Evolutionary conservation across 2,329 filamentous ascomycete genomes (phyloP).

Genomic region (Claviceps africana): DNA sequence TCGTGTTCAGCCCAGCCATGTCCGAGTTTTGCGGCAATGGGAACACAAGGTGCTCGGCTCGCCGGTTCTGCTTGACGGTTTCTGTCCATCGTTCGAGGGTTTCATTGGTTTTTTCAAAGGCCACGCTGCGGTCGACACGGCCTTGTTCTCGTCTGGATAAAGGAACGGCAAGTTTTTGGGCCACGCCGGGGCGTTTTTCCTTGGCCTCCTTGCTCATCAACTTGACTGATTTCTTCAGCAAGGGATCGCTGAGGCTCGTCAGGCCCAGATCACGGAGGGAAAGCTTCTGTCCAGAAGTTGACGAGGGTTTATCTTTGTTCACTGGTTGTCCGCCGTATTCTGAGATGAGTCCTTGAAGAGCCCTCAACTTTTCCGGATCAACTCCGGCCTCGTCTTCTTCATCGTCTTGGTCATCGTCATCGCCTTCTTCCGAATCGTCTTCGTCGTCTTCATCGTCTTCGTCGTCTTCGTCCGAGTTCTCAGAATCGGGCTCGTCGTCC

Average conservation of each 20-base stretch:
- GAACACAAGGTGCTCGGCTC: constrained; percentile 81
- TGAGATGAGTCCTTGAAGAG: constrained; percentile 55
- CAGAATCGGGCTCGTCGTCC: constrained; percentile 28
- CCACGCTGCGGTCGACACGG: constrained; percentile 63
- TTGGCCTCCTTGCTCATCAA: constrained; percentile 53
- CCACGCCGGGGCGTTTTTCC: constrained; percentile 26
- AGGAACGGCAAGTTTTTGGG: constrained; percentile 66
- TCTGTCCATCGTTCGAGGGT: constrained; percentile 85
- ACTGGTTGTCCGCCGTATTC: constrained; percentile 52
- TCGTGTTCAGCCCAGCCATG: constrained; percentile 43
- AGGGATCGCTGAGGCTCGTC: constrained; percentile 55
- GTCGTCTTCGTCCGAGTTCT: constrained; percentile 28
- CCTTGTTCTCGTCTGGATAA: constrained; percentile 79
- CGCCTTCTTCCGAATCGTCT: too few species aligned
- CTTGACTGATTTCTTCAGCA: constrained; percentile 67
- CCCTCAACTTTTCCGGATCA: constrained; percentile 44
- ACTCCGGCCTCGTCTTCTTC: constrained; percentile 36
- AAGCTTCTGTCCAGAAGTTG: constrained; percentile 49
- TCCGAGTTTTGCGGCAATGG: constrained; percentile 63
- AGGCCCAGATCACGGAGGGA: constrained; percentile 62
- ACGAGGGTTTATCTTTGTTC: constrained; percentile 28
- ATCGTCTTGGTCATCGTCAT: constrained; percentile 18
- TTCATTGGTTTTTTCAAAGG: constrained; percentile 84
- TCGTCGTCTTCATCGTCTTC: constrained; percentile 32
- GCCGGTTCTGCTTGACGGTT: constrained; percentile 85